Evolutionary conservation across 106 monocot genomes (phyloP).

Genomic region (Narthecium ossifragum): DNA sequence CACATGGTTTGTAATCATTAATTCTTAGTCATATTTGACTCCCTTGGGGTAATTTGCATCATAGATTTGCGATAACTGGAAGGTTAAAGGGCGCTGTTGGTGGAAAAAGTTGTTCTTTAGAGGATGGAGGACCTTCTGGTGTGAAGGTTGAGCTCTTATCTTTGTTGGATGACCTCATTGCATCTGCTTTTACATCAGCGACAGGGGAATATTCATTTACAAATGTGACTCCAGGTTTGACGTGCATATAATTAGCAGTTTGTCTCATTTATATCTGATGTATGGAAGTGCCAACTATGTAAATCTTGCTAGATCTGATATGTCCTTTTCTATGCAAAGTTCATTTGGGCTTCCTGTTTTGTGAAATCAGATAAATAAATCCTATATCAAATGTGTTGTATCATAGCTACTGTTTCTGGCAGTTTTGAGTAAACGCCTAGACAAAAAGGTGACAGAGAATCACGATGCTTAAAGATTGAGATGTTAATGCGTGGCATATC

Average conservation of each 20-base stretch:
- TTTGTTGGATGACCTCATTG: slow-evolving; percentile 45
- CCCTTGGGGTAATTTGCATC: slow-evolving; percentile 1
- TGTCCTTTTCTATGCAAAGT: background rate
- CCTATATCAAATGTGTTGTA: no score
- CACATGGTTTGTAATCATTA: no score
- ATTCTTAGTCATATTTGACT: no score
- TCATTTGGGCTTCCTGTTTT: no score
- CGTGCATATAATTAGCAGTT: background rate
- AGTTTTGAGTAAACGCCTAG: no score
- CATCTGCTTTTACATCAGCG: slow-evolving; percentile 64
- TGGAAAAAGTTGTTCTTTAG: slow-evolving; percentile 74
- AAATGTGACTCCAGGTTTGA: slow-evolving; percentile 79
- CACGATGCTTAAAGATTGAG: no score
- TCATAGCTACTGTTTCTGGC: no score
- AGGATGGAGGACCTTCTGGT: slow-evolving; percentile 69
- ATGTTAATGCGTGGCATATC: no score
- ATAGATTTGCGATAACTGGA: slow-evolving; percentile 86
- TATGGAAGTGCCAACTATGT: background rate
- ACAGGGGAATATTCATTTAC: slow-evolving; percentile 64
- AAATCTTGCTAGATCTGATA: background rate
- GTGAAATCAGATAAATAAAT: no score
- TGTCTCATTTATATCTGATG: background rate
- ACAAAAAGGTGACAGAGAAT: no score
- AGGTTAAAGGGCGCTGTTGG: slow-evolving; percentile 82
- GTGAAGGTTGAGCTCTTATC: slow-evolving; percentile 79